Conservation (phyloP, 352 stramenopile species). For the Phytophthora sojae region DNA sequence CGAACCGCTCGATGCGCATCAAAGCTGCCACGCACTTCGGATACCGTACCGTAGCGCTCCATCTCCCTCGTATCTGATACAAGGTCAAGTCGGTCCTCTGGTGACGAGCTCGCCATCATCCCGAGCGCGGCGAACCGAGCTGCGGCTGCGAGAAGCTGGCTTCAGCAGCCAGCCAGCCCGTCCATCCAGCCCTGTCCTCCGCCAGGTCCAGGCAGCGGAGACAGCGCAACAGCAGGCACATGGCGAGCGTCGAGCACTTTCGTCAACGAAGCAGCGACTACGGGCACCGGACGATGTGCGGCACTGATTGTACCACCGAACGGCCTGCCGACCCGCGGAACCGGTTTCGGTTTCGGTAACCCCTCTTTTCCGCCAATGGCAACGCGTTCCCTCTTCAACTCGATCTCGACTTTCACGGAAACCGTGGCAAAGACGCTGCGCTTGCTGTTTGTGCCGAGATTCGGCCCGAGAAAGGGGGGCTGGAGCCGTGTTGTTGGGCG, state of each 20-base stretch:
- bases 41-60: slow-evolving; percentile 13
- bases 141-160: not conserved
- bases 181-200: too few relatives aligned
- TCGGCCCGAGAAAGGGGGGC: slow-evolving; percentile 3
- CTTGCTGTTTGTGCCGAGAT: slow-evolving; percentile 27
- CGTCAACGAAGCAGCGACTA: slow-evolving; percentile 4
- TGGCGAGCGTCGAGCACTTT: not conserved
- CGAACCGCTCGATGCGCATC: not conserved
- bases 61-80: slow-evolving; percentile 24
- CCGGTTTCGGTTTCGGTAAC: not conserved
- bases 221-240: not conserved
- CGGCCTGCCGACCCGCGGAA: not conserved
- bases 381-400: not conserved
- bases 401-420: not conserved
- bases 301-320: slow-evolving; percentile 33
- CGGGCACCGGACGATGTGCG: slow-evolving; percentile 22
- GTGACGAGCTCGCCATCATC: slow-evolving; percentile 22
- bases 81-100: slow-evolving; percentile 10
- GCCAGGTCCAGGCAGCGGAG: too few relatives aligned
- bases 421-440: not conserved
- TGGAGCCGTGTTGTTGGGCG: slow-evolving; percentile 28
- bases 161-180: too few relatives aligned
- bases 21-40: slow-evolving; percentile 32
- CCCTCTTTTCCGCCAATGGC: not conserved
- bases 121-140: not conserved